Evolutionary conservation across 2,329 filamentous ascomycete species (phyloP).

Genomic region (Cercospora brassicicola): DNA sequence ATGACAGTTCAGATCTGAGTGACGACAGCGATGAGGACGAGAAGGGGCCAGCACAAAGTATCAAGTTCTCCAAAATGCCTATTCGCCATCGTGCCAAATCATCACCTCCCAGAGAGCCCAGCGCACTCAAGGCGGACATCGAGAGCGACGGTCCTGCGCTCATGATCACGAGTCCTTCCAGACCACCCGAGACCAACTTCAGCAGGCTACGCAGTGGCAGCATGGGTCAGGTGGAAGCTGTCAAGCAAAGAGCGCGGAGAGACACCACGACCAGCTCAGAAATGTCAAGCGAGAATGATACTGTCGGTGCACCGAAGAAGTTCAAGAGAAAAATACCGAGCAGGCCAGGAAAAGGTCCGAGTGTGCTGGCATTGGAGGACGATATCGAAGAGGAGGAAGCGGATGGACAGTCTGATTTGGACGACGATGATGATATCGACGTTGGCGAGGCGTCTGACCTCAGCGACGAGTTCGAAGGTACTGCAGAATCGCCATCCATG

Average conservation of each 20-base stretch:
- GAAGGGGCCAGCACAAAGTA: slow-evolving; percentile 74
- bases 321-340: slow-evolving; percentile 61
- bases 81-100: slow-evolving; percentile 82
- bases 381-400: slow-evolving; percentile 48
- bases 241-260: slow-evolving; percentile 63
- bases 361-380: slow-evolving; percentile 28
- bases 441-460: slow-evolving; percentile 43
- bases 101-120: slow-evolving; percentile 58
- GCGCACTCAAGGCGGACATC: slow-evolving; percentile 20
- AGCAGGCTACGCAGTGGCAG: slow-evolving; percentile 63
- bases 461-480: slow-evolving; percentile 59
- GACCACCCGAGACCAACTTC: slow-evolving; percentile 37
- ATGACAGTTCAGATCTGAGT: slow-evolving; percentile 80
- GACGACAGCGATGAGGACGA: slow-evolving; percentile 78
- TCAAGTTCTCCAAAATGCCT: slow-evolving; percentile 96
- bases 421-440: slow-evolving; percentile 42
- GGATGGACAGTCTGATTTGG: slow-evolving; percentile 35
- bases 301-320: slow-evolving; percentile 53
- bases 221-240: slow-evolving; percentile 67
- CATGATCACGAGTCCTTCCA: slow-evolving; percentile 51
- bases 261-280: slow-evolving; percentile 82
- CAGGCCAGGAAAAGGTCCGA: slow-evolving; percentile 56
- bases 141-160: slow-evolving; percentile 31
- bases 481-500: slow-evolving; percentile 68
- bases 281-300: slow-evolving; percentile 77